Percentiles rank a stretch among this genome's conserved stretches.
These are phyloP conservation scores for Trichoderma pleuroti DNA, from an alignment of 2,329 filamentous ascomycete species.

Conservation along the genomic window DNA sequence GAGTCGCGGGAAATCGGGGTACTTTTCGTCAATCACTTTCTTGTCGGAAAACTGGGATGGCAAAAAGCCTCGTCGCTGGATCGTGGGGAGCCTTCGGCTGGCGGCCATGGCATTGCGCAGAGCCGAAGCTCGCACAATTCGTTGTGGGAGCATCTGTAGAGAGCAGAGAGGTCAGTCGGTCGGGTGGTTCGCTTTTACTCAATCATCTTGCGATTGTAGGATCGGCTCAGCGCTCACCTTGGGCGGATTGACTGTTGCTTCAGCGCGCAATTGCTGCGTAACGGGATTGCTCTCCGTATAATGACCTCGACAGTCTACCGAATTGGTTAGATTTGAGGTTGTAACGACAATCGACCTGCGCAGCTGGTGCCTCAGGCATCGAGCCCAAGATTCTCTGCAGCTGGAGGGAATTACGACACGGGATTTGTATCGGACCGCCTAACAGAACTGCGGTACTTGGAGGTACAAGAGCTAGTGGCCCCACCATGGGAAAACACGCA, in stretches of 20 bases:
- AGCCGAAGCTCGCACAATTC: constrained; percentile 51
- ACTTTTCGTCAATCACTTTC: constrained; percentile 50
- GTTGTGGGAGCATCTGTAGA: constrained; percentile 58
- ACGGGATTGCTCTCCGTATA: constrained; percentile 29
- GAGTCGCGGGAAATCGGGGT: constrained; percentile 44
- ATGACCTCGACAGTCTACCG: constrained; percentile 26
- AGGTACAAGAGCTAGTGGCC: neutral
- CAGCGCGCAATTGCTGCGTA: constrained; percentile 38
- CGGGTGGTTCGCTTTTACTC: neutral
- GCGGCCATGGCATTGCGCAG: constrained; percentile 44
- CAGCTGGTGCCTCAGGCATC: constrained; percentile 35
- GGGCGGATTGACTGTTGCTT: constrained; percentile 31
- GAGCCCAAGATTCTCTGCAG: neutral
- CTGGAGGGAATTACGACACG: neutral
- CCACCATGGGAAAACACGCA: neutral
- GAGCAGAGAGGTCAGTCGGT: neutral
- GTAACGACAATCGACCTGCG: constrained; percentile 27
- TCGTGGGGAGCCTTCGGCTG: constrained; percentile 48
- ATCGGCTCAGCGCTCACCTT: constrained; percentile 27
- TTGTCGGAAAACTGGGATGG: constrained; percentile 47
- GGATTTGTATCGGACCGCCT: constrained; percentile 13
- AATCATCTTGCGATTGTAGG: neutral
- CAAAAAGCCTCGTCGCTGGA: constrained; percentile 57
- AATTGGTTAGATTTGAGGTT: constrained; percentile 29
- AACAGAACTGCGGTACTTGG: constrained; percentile 4